phyloP scores from a whole-genome alignment of 345 rosid species.

The Kernera saxatilis region DNA sequence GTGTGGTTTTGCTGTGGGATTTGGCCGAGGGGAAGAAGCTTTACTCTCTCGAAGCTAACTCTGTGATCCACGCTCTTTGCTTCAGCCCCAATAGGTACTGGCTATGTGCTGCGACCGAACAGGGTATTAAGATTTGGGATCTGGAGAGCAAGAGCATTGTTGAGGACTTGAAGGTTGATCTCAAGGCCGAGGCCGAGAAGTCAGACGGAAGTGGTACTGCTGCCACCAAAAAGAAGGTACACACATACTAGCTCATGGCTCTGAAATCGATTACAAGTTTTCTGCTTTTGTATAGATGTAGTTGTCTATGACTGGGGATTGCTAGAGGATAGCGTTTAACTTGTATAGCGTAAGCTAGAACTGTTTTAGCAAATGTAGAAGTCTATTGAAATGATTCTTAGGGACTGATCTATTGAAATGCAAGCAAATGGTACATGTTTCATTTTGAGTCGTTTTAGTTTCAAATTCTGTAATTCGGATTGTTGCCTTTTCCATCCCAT shows the following conservation, averaged over 20 bases:
- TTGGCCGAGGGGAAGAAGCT: conserved; percentile 95
- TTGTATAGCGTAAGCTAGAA: background rate
- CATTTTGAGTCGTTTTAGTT: too few relatives aligned
- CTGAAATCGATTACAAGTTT: background rate
- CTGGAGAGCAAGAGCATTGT: conserved; percentile 92
- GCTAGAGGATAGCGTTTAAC: background rate
- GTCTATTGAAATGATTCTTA: background rate
- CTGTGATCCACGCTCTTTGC: conserved; percentile 74
- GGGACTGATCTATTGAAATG: background rate
- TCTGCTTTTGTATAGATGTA: conserved; percentile 12
- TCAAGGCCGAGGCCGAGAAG: conserved; percentile 91
- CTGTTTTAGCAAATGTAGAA: background rate
- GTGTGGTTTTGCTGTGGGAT: conserved; percentile 85
- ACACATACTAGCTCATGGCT: background rate
- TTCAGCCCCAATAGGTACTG: conserved; percentile 99
- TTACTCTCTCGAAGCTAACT: conserved; percentile 75
- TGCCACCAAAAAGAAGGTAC: conserved; percentile 51
- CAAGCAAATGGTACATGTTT: background rate
- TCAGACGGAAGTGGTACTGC: conserved; percentile 48
- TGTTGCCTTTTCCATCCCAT: background rate
- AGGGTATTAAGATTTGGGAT: conserved; percentile 98
- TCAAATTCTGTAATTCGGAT: background rate
- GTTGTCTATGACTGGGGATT: background rate
- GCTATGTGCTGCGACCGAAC: conserved; percentile 95
- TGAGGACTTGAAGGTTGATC: conserved; percentile 95